Conservation (phyloP, 306 rosid species). For the Cicer chorassanicum region DNA sequence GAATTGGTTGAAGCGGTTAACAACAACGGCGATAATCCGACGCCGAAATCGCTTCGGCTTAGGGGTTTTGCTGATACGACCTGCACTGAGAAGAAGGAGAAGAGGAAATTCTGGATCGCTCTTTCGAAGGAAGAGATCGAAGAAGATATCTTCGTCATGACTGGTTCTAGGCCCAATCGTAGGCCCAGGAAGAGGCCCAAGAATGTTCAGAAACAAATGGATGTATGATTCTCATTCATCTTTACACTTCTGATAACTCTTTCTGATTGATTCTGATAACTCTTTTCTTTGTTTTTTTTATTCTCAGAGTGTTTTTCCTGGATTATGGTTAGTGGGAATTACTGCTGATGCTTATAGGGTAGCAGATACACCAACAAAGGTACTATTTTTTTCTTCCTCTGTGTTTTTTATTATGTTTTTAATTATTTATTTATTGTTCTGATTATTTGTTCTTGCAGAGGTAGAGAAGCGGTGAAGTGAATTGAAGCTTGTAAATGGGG, state of each 20-base stretch:
- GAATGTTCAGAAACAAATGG: constrained; percentile 92
- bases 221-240: constrained; percentile 49
- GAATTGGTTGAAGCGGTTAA: constrained; percentile 57
- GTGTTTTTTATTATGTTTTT: background rate
- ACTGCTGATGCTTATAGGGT: constrained; percentile 71
- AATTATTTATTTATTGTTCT: constrained; percentile 9
- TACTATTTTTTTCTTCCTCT: constrained; percentile 32
- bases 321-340: constrained; percentile 85
- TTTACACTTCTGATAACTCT: background rate
- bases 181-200: constrained; percentile 88
- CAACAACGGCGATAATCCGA: constrained; percentile 52
- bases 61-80: constrained; percentile 63
- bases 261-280: background rate
- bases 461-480: constrained; percentile 44
- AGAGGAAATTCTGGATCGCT: constrained; percentile 95
- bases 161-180: constrained; percentile 86
- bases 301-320: constrained; percentile 80
- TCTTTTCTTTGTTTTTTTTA: background rate
- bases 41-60: constrained; percentile 76
- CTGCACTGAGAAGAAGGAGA: constrained; percentile 74
- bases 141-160: constrained; percentile 86
- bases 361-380: constrained; percentile 77
- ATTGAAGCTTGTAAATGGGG: constrained; percentile 47
- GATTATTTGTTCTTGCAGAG: constrained; percentile 58
- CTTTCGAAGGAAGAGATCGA: constrained; percentile 92